Base-by-base conservation (phyloP, 805 yeast genomes). In the Clavispora carvajalis region DNA sequence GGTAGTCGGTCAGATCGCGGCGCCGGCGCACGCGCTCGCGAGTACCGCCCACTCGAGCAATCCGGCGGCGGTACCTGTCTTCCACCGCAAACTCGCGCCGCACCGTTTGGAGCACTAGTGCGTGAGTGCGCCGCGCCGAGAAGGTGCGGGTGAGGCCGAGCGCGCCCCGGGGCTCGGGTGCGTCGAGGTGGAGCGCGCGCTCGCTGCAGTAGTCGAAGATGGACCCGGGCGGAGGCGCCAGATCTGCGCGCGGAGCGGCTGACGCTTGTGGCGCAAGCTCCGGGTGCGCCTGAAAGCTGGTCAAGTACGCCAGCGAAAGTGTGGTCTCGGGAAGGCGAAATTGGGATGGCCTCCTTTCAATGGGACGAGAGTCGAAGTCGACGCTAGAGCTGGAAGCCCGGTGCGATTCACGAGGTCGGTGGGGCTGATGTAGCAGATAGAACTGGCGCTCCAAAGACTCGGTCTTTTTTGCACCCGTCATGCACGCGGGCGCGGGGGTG, bases 71-170 rank as follows among this genome's bases (percentile, higher is more conserved):
- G 30, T 42, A 50, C 9, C 38, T 33, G 28, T 47, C 45, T 25
- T 46, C 52, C 9, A 47, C 23, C 11, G 41, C 51, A 30, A 44
- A 40, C 23, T 51, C 52, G 41, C 34, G 26, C 33, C 37, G 44
- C 18, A 47, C 43, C 7, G 51, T 39, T 6, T 33, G 22, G 11
- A 29, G 33, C 4, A 36, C 33, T 7, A 36, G 24, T 21, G 13
- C 13, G 33, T 36, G 38, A 17, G 22, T 24, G 18, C 15, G 28
- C 10, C 22, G 23, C 12, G 38, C 33, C 13, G 28, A n/a, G 33
- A n/a, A 29, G 24, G 19, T 16, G 22, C 23, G 17, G 22, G 28
- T 29, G 12, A 10, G 19, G 33, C 33, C 33, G 10, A 36, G 22
- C 24, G 17, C 11, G 16, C 33, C 38, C 3, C 12, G 24, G 13